Percentiles rank a stretch among this genome's conserved stretches.
phyloP scores from a whole-genome alignment of 345 rosid genomes.

The Citrus reticulata region DNA sequence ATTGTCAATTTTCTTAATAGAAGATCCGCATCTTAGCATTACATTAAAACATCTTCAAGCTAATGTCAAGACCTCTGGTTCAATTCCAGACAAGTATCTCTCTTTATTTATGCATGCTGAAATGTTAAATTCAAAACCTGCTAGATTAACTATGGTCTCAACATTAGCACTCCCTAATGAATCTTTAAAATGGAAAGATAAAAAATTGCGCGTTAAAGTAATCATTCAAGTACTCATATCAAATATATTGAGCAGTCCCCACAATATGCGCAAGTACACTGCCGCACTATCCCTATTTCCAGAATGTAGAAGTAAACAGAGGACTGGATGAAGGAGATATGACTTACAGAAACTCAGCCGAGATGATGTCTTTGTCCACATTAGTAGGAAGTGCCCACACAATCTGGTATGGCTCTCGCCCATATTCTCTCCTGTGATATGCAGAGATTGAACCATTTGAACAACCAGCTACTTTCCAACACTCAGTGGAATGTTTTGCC shows the following conservation, averaged over 20 bases:
- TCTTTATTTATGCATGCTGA: no score
- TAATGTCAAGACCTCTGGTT: no score
- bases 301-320: background rate
- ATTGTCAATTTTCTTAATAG: background rate
- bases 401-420: conserved; percentile 56
- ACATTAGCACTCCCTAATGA: background rate
- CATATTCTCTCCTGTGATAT: conserved; percentile 55
- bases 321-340: background rate
- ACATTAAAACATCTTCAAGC: no score
- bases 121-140: no score
- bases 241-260: background rate
- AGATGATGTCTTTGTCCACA: conserved; percentile 54
- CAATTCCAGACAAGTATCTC: background rate
- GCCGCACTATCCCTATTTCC: background rate
- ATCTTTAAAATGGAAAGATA: no score
- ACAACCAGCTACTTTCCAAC: conserved; percentile 23
- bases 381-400: conserved; percentile 65
- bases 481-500: conserved; percentile 41
- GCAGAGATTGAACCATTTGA: conserved; percentile 26
- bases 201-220: no score
- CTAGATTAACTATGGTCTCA: no score
- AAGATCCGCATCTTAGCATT: background rate
- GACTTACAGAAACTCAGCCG: conserved; percentile 77
- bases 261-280: background rate
- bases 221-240: background rate